A percentile compares a stretch with the other conserved stretches of the same genome.
These are phyloP conservation scores for Sporothrix phasma DNA, from an alignment of 2,329 filamentous ascomycete genomes.

Conservation along the genomic window DNA sequence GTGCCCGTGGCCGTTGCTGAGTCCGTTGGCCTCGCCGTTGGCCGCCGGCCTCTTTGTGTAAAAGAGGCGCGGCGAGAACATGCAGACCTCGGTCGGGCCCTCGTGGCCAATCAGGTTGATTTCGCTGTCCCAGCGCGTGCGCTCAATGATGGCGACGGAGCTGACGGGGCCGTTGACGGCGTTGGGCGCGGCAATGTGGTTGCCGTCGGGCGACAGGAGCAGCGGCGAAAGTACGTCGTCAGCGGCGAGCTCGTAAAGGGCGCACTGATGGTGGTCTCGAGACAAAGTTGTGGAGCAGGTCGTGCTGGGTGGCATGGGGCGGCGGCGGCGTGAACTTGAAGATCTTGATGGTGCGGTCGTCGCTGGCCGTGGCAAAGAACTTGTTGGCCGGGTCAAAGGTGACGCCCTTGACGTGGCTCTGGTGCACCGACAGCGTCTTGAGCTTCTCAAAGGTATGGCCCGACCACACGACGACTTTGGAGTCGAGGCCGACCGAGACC, in stretches of 20 bases:
- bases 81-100: slow-evolving; percentile 91
- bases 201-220: slow-evolving; percentile 95
- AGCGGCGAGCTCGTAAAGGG: slow-evolving; percentile 88
- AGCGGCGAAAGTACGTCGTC: slow-evolving; percentile 92
- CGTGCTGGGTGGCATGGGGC: slow-evolving; percentile 85
- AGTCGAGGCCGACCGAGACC: slow-evolving; percentile 92
- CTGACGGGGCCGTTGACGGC: slow-evolving; percentile 95
- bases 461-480: slow-evolving; percentile 97
- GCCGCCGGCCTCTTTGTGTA: slow-evolving; percentile 56
- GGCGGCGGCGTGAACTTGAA: slow-evolving; percentile 88
- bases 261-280: slow-evolving; percentile 80
- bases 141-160: slow-evolving; percentile 90
- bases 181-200: slow-evolving; percentile 93
- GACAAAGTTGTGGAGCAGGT: slow-evolving; percentile 94
- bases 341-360: slow-evolving; percentile 93
- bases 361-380: slow-evolving; percentile 96
- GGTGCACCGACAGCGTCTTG: slow-evolving; percentile 84
- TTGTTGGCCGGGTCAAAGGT: slow-evolving; percentile 98
- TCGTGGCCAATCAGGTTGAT: slow-evolving; percentile 97
- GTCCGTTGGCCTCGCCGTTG: slow-evolving; percentile 39
- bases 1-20: slow-evolving; percentile 28
- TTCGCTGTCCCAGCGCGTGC: slow-evolving; percentile 86
- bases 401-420: slow-evolving; percentile 97
- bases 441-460: slow-evolving; percentile 97
- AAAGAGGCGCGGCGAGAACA: slow-evolving; percentile 90